Evolutionary conservation across 2,329 filamentous ascomycete species (phyloP).

Genomic region (Ceratocystis papillata): DNA sequence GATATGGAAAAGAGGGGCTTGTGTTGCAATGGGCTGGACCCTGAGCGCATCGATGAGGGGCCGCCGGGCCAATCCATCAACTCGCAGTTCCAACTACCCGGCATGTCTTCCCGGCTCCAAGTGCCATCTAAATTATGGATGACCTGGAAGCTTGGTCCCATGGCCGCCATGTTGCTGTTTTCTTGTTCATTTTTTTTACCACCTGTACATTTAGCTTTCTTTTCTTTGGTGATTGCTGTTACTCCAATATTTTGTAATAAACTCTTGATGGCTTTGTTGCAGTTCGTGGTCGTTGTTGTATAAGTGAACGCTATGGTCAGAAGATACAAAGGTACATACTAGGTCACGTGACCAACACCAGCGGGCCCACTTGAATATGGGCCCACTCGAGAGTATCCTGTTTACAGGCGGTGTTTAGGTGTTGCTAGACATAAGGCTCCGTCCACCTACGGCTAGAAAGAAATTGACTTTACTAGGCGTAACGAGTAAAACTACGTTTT

Average conservation of each 20-base stretch:
- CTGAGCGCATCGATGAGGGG: not conserved
- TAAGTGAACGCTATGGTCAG: not conserved
- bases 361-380: conserved; percentile 4
- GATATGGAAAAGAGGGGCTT: not conserved
- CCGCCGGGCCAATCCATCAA: not conserved
- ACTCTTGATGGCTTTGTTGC: not conserved
- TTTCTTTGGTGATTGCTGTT: conserved; percentile 14
- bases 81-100: not conserved
- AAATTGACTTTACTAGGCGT: no score
- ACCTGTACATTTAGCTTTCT: not conserved
- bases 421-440: not conserved
- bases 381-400: not conserved
- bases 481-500: not conserved
- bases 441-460: not conserved
- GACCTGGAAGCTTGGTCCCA: not conserved
- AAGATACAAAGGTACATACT: not conserved
- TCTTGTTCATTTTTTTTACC: not conserved
- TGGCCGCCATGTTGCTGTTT: not conserved
- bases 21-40: not conserved
- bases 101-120: not conserved
- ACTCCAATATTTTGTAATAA: conserved; percentile 2
- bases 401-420: not conserved
- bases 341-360: conserved; percentile 11
- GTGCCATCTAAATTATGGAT: not conserved
- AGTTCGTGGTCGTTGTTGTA: not conserved